Evolutionary conservation across 1,284 basidiomycete genomes (phyloP), one percentile per base, ranked within the genome.

Genomic region (Anthracocystis setariae): DNA sequence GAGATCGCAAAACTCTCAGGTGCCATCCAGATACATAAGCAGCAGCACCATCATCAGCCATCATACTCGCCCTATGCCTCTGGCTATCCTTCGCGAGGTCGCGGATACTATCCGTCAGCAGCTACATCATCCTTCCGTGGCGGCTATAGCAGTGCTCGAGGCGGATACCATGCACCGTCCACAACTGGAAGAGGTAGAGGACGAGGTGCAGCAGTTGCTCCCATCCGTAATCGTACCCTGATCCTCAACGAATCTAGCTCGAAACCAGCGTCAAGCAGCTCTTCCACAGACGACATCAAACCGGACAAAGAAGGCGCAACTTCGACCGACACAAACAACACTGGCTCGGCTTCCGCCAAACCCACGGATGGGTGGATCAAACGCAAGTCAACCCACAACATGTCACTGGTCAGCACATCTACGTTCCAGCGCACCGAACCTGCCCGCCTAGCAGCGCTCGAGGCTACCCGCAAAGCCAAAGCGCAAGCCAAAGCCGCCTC

Each of bases 1-100:
- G 76, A 81, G 47, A 81, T 81, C 27, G 74, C 70, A 51, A 73
- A 71, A 48, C 76, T 81, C 12, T 64, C 65, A 8, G 79, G 79
- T n/a, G 79, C 76, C 9, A 79, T 81, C 13, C 68, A 76, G 20
- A 60, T 56, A 29, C 76, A 70, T 38, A 73, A 61, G 56, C 53
- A 69, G 39, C 58, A 65, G 9, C 51, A 55, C 8, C 42, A 54
- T 27, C 40, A 53, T 12, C 58, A 20, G 33, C 46, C 39, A 25
- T 23, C 55, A 32, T 27, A 47, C n/a, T 29, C n/a, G n/a, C 20
- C 67, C 13, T 49, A 58, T 29, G 21, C 45, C 5, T 33, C 33
- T 2, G 23, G 38, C n/a, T 49, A 59, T 21, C 43, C 59, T 32
- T 20, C 54, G 21, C 33, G 67, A 38, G 49, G 54, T 18, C 53